phyloP scores from a whole-genome alignment of 2,329 filamentous ascomycete genomes.

The Cercospora nicotianae region DNA sequence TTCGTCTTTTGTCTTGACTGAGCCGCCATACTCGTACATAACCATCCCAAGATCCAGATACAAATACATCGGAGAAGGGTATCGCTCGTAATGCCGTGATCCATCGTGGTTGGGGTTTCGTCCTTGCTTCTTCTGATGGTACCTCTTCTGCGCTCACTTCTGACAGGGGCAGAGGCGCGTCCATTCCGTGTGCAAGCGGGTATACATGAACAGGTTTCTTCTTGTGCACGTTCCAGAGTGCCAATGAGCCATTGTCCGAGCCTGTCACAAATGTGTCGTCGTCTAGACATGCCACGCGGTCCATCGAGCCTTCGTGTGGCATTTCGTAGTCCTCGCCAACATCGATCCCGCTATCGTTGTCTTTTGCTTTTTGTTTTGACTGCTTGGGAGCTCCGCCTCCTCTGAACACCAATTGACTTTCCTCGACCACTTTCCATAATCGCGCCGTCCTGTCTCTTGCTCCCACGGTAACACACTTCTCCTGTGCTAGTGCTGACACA shows the following conservation, averaged over 20 bases:
- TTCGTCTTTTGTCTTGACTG: constrained; percentile 74
- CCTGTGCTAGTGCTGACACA: constrained; percentile 77
- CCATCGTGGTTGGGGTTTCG: constrained; percentile 64
- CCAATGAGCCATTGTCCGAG: constrained; percentile 83
- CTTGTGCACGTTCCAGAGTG: constrained; percentile 85
- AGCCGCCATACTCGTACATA: constrained; percentile 82
- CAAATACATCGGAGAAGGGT: constrained; percentile 84
- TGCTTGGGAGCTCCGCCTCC: constrained; percentile 63
- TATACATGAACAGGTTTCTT: constrained; percentile 89
- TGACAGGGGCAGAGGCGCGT: constrained; percentile 66
- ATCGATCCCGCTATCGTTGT: constrained; percentile 39
- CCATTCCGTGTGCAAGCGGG: constrained; percentile 79
- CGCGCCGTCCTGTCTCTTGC: constrained; percentile 87
- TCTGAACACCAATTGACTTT: constrained; percentile 92
- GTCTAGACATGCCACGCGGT: constrained; percentile 86
- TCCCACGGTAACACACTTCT: constrained; percentile 88
- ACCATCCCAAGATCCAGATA: constrained; percentile 95
- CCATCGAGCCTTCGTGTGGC: constrained; percentile 78
- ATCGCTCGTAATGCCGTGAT: constrained; percentile 86
- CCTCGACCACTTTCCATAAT: constrained; percentile 94
- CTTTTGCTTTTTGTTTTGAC: constrained; percentile 50
- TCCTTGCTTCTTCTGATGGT: constrained; percentile 56
- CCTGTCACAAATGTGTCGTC: constrained; percentile 89
- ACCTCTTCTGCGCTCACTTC: constrained; percentile 72
- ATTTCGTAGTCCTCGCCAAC: constrained; percentile 42